Evolutionary conservation across 805 yeast genomes (phyloP).

Genomic region (Starmerella stigmatis): DNA sequence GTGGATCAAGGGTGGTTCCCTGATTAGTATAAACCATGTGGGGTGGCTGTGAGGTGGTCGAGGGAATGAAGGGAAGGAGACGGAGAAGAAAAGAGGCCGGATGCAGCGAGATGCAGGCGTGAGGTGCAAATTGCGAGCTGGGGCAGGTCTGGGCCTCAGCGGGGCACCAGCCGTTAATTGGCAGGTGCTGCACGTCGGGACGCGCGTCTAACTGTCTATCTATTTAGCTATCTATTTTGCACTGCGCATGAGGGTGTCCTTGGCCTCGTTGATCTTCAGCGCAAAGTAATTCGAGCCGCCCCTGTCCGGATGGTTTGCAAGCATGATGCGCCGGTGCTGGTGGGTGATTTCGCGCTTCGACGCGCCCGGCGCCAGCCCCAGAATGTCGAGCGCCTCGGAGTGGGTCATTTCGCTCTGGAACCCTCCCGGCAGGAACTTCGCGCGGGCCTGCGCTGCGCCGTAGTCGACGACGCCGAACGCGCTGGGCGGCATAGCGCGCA

Average conservation of each 20-base stretch:
- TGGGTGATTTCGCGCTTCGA: slow-evolving; percentile 54
- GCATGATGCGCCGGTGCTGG: slow-evolving; percentile 73
- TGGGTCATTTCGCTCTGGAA: slow-evolving; percentile 38
- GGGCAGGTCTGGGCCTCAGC: too few relatives aligned
- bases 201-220: too few relatives aligned
- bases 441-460: slow-evolving; percentile 5
- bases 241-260: slow-evolving; percentile 12
- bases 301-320: slow-evolving; percentile 86
- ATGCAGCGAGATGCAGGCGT: too few relatives aligned
- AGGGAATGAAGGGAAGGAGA: too few relatives aligned
- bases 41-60: too few relatives aligned
- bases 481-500: slow-evolving; percentile 27
- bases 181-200: too few relatives aligned
- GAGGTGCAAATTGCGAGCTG: too few relatives aligned
- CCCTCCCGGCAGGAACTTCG: slow-evolving; percentile 30
- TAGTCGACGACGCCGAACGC: slow-evolving; percentile 24
- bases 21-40: too few relatives aligned
- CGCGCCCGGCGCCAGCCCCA: slow-evolving; percentile 33
- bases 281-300: slow-evolving; percentile 89
- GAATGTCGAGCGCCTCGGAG: slow-evolving; percentile 43
- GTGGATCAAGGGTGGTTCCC: too few relatives aligned
- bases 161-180: too few relatives aligned
- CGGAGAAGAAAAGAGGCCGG: too few relatives aligned
- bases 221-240: not conserved
- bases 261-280: slow-evolving; percentile 82